Percentiles rank a stretch among this genome's conserved stretches.
phyloP scores from a whole-genome alignment of 345 rosid genomes.

The Aurinia saxatilis region DNA sequence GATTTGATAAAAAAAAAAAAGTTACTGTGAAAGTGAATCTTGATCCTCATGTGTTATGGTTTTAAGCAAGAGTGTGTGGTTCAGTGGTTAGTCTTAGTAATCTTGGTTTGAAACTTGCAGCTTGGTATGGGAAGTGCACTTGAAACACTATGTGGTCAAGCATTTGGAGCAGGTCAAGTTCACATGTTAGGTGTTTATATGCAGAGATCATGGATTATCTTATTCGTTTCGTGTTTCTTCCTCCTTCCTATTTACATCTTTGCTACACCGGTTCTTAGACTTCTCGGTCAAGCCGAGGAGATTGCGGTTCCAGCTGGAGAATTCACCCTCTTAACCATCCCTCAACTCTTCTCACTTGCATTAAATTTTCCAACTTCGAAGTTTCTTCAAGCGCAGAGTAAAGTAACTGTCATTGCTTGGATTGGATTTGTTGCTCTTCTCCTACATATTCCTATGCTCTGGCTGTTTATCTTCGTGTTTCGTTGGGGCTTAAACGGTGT shows the following conservation, averaged over 20 bases:
- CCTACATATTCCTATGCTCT: constrained; percentile 38
- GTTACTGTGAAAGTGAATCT: too few species aligned
- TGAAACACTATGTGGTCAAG: constrained; percentile 89
- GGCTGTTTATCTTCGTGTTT: constrained; percentile 38
- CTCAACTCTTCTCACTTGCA: constrained; percentile 61
- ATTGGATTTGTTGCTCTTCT: constrained; percentile 41
- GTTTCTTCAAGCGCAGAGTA: constrained; percentile 84
- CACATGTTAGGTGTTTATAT: constrained; percentile 67
- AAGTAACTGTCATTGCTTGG: constrained; percentile 48
- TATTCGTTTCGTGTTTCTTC: constrained; percentile 32
- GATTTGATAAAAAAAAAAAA: too few species aligned
- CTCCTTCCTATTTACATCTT: constrained; percentile 56
- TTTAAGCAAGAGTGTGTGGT: too few species aligned
- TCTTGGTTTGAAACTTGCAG: constrained; percentile 28
- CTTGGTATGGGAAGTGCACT: constrained; percentile 95
- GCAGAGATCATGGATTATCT: constrained; percentile 79
- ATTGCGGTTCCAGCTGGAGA: constrained; percentile 54
- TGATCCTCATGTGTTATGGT: too few species aligned
- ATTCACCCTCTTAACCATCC: constrained; percentile 45
- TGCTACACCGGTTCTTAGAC: constrained; percentile 53
- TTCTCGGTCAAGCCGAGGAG: constrained; percentile 50
- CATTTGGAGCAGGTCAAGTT: constrained; percentile 78
- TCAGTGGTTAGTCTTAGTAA: too few species aligned
- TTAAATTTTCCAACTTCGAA: constrained; percentile 54
- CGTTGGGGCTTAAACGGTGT: constrained; percentile 60